Evolutionary conservation across 1,139 yeast genomes (phyloP).

Genomic region (Debaryomyces sp.): DNA sequence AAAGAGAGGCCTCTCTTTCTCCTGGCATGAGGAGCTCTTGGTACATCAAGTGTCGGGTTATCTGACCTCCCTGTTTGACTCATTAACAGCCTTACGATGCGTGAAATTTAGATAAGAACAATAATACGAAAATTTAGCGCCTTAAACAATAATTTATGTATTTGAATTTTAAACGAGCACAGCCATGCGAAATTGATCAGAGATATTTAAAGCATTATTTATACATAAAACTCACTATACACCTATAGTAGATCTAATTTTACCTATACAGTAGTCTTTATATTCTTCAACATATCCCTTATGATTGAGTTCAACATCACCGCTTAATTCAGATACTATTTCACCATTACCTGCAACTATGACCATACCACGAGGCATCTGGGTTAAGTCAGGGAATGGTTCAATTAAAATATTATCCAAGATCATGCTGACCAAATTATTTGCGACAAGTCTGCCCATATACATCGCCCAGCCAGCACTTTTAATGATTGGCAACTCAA

Average conservation of each 20-base stretch:
- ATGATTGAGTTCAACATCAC: slow-evolving; percentile 35
- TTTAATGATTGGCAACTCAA: slow-evolving; percentile 43
- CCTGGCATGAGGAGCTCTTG: slow-evolving; percentile 31
- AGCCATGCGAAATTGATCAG: slow-evolving; percentile 1
- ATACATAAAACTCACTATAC: slow-evolving; percentile 7
- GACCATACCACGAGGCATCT: slow-evolving; percentile 47
- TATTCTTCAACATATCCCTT: slow-evolving; percentile 30
- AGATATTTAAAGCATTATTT: not conserved
- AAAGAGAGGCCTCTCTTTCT: slow-evolving; percentile 75
- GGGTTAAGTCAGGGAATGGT: slow-evolving; percentile 35
- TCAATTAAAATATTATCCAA: slow-evolving; percentile 35
- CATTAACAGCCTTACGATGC: slow-evolving; percentile 6
- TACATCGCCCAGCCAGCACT: slow-evolving; percentile 54
- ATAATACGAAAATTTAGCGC: not conserved
- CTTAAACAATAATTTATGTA: not conserved
- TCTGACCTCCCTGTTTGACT: slow-evolving; percentile 9
- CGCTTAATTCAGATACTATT: slow-evolving; percentile 41
- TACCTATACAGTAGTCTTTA: slow-evolving; percentile 27
- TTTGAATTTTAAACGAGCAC: slow-evolving; percentile 4
- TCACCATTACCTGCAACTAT: slow-evolving; percentile 46
- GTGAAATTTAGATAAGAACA: not conserved
- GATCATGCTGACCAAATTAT: slow-evolving; percentile 26
- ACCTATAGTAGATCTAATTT: slow-evolving; percentile 16
- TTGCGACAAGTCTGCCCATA: slow-evolving; percentile 46
- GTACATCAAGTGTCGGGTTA: slow-evolving; percentile 10